Base-by-base conservation (phyloP, 2,329 filamentous ascomycete species). In the Alternaria burnsii region DNA sequence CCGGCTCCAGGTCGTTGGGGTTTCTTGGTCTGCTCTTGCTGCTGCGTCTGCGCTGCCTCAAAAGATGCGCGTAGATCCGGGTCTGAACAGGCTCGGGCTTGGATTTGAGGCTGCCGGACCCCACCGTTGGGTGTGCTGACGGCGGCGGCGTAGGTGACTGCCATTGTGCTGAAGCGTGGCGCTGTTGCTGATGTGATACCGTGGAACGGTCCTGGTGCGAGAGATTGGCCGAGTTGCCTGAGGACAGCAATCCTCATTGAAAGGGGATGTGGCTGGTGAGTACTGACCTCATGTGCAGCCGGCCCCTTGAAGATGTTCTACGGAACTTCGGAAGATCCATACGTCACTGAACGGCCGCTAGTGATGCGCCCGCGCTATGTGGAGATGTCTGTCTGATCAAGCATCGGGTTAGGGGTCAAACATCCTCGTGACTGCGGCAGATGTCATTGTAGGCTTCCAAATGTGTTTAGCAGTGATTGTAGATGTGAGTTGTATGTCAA, bases 301-400 rank as follows among this genome's bases (percentile, higher is more conserved):
- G 40, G 46, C 28, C 50, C 38, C 34, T 43, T 54, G 32, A 30
- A 34, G 40, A 18, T 36, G 20, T 30, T n/a, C 28, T 55, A 55
- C 60, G 65, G 59, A 61, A 51, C 32, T 47, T 57, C 51, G 54
- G 52, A 56, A 59, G 47, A 62, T 65, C 55, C 50, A 58, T 69
- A 69, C 67, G 68, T 71, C 68, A 71, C 58, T 55, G 47, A 52
- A 63, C 59, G 58, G 64, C 41, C 62, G 50, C 69, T 71, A 71
- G 59, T 47, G 50, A 22, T 46, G 55, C 52, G 30, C 50, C 50
- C 52, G 46, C 61, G 51, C 56, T n/a, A 62, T 64, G 59, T 65
- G 62, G 60, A 61, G 54, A 65, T 60, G 38, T 38, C 52, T 36
- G 41, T n/a, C 10, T 30, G 48, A 42, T 43, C 14, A 41, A 46